Evolutionary conservation across 352 stramenopile genomes (phyloP), one percentile per base, ranked within the genome.

Genomic region (Globisporangium ultimum): DNA sequence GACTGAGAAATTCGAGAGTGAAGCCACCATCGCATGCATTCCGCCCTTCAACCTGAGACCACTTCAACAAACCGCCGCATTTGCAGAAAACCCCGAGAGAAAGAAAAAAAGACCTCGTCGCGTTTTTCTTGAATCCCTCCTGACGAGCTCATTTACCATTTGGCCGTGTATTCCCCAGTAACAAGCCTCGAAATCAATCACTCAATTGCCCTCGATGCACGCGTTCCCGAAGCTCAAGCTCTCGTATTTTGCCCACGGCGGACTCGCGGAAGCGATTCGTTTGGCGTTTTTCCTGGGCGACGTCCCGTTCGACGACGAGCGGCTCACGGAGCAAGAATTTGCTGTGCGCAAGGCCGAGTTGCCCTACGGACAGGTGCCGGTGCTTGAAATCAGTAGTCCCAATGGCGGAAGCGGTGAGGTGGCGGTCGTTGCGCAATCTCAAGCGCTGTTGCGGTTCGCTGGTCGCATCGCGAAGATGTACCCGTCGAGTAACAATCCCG

Each of bases 281-380:
- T 67, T 90, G n/a, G 70, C 69, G 0, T 61, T 86, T 24, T 63
- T 64, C 38, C 74, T 90, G 43, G 72, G 65, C 20, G 74, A 71
- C 21, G 64, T 90, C 13, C 50, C 65, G 9, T 90, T 87, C 52
- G 69, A 74, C 12, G 74, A 90, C 58, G 49, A 72, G 24, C 64
- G 64, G 13, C 17, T 88, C n/a, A 58, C 54, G 2, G 62, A 64
- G 40, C 60, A 75, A 20, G 60, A 87, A 40, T 76, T 74, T 42
- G 22, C 21, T 1, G 60, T 51, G 20, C 40, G 72, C 21, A 84
- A 84, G 61, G 38, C 61, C 0, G 40, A 55, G 22, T 57, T 80
- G n/a, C 76, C 76, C 14, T 78, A 77, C 32, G 57, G 68, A 13
- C 74, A 84, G 18, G 4, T 87, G n/a, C 68, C 80, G 0, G 66